Conservation (phyloP, 169 alveolate species). For the Eimeria falciformis region DNA sequence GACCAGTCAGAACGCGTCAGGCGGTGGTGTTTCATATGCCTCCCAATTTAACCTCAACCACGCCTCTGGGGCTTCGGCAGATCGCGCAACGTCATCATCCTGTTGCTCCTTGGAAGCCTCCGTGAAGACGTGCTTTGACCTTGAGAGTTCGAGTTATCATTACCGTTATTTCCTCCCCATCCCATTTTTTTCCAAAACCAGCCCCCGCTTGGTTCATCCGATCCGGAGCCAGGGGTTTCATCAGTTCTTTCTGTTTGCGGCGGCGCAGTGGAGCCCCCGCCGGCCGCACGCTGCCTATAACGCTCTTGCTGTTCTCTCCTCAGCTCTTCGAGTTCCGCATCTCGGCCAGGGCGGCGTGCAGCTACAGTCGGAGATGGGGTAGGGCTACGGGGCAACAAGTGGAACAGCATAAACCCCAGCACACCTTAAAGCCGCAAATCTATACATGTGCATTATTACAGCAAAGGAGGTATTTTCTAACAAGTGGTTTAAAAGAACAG, state of each 20-base stretch:
- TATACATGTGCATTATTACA: too few species aligned
- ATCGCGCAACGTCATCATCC: constrained; percentile 68
- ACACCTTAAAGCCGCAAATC: too few species aligned
- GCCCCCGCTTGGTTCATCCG: constrained; percentile 6
- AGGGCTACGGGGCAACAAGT: background rate
- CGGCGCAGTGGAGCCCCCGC: constrained; percentile 21
- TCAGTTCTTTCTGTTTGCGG: background rate
- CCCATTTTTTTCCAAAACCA: constrained; percentile 57
- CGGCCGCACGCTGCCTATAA: constrained; percentile 21
- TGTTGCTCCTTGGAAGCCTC: constrained; percentile 35
- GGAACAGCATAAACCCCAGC: too few species aligned
- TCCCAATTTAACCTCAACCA: constrained; percentile 52
- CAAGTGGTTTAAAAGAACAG: too few species aligned
- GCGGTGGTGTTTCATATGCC: too few species aligned
- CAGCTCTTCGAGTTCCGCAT: constrained; percentile 33
- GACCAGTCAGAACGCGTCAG: too few species aligned
- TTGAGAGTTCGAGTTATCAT: background rate
- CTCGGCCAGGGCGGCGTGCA: constrained; percentile 26
- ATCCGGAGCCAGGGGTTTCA: background rate
- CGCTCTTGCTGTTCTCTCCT: constrained; percentile 46
- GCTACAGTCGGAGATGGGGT: background rate
- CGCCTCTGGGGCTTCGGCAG: constrained; percentile 48
- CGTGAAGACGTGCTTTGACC: constrained; percentile 42
- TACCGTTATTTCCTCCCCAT: constrained; percentile 30
- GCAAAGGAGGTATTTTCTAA: too few species aligned